A percentile compares a stretch with the other conserved stretches of the same genome.
These are phyloP conservation scores for Zygosaccharomyces sapae DNA, from an alignment of 1,139 yeast species.

Conservation along the genomic window DNA sequence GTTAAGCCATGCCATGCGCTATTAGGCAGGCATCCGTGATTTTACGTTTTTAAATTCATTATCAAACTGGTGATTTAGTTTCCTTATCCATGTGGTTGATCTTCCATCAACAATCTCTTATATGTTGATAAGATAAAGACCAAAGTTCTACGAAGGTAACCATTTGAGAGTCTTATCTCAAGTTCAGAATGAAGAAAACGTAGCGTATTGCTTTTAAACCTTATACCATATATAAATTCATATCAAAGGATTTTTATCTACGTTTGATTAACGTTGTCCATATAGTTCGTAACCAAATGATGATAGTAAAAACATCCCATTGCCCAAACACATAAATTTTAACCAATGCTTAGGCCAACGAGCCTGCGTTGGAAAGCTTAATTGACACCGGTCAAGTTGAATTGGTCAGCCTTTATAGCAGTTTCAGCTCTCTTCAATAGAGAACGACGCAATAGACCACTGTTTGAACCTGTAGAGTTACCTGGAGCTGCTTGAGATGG, in stretches of 20 bases:
- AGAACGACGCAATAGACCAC: slow-evolving; percentile 1
- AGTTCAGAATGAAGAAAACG: neutral
- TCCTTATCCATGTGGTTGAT: too few species aligned
- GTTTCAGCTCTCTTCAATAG: slow-evolving; percentile 1
- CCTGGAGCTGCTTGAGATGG: slow-evolving; percentile 10
- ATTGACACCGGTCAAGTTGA: neutral
- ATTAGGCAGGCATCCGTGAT: too few species aligned
- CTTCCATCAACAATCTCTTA: too few species aligned
- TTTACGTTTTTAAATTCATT: too few species aligned
- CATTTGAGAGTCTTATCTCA: neutral
- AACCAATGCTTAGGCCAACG: slow-evolving; percentile 4
- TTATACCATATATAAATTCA: neutral
- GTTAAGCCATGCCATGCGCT: too few species aligned
- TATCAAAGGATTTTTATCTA: neutral
- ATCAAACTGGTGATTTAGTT: too few species aligned
- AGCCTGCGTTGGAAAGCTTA: slow-evolving; percentile 7
- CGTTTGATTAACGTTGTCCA: neutral
- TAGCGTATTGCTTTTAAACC: slow-evolving; percentile 1
- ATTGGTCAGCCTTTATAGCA: neutral
- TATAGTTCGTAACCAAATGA: neutral
- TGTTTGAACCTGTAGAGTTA: neutral
- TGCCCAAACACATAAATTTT: neutral
- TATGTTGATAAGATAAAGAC: too few species aligned
- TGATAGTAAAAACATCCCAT: neutral
- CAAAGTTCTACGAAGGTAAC: too few species aligned